A percentile compares a stretch with the other conserved stretches of the same genome.
These are phyloP conservation scores for Colletotrichum navitas DNA, from an alignment of 2,329 filamentous ascomycete species.

Conservation along the genomic window DNA sequence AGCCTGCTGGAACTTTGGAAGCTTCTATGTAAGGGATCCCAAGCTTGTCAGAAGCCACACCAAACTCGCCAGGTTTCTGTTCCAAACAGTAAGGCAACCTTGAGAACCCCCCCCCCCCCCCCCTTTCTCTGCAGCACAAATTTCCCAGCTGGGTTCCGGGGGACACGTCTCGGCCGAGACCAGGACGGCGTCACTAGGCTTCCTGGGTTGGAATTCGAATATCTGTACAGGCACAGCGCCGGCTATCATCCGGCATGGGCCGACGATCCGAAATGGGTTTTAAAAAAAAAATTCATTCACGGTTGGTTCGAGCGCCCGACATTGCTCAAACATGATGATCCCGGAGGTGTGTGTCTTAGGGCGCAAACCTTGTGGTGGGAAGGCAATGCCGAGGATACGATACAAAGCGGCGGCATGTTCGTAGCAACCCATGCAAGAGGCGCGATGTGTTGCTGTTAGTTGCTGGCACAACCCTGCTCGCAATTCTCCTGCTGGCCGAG, in stretches of 20 bases:
- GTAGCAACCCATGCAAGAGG: neutral
- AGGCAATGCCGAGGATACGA: neutral
- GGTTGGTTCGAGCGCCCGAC: slow-evolving; percentile 24
- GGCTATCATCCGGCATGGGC: slow-evolving; percentile 33
- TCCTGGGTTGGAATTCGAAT: neutral
- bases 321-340: slow-evolving; percentile 16
- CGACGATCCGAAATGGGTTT: slow-evolving; percentile 26
- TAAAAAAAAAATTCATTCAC: neutral
- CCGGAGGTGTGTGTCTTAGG: slow-evolving; percentile 15
- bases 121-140: slow-evolving; percentile 21
- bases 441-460: slow-evolving; percentile 2
- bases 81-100: slow-evolving; percentile 23
- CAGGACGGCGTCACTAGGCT: neutral
- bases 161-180: slow-evolving; percentile 10
- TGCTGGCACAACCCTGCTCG: neutral
- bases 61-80: slow-evolving; percentile 36
- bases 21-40: slow-evolving; percentile 19
- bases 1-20: slow-evolving; percentile 6
- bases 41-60: slow-evolving; percentile 37
- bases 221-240: slow-evolving; percentile 11
- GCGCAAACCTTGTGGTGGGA: slow-evolving; percentile 13
- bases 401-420: slow-evolving; percentile 21
- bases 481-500: slow-evolving; percentile 14
- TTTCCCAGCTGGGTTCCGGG: slow-evolving; percentile 12
- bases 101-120: neutral